These are phyloP conservation scores for Acer yangbiense DNA, from an alignment of 345 rosid species.

Conservation along the genomic window DNA sequence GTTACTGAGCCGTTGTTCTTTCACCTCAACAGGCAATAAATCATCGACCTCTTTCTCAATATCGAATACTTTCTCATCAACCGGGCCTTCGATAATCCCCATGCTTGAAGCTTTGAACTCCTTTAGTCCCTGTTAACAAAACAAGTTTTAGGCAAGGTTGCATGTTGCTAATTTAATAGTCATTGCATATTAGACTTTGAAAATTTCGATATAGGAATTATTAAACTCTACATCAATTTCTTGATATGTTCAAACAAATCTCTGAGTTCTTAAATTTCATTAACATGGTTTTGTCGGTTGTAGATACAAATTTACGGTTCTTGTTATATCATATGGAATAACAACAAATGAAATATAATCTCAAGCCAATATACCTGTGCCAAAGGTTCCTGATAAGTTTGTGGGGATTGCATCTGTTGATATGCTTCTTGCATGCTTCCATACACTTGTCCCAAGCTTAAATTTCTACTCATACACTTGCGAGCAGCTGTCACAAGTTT, in stretches of 20 bases:
- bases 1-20: slow-evolving; percentile 93
- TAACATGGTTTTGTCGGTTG: neutral
- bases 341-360: neutral
- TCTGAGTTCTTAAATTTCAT: neutral
- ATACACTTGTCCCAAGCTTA: slow-evolving; percentile 66
- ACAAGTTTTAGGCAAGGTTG: neutral
- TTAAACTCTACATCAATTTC: neutral
- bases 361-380: slow-evolving; percentile 43
- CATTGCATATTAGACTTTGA: neutral
- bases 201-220: neutral
- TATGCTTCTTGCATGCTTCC: slow-evolving; percentile 80
- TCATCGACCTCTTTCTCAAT: slow-evolving; percentile 86
- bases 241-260: neutral
- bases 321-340: slow-evolving; percentile 1
- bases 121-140: slow-evolving; percentile 54
- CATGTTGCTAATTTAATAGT: neutral
- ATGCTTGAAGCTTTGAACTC: slow-evolving; percentile 58
- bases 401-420: slow-evolving; percentile 72
- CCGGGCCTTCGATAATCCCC: slow-evolving; percentile 52
- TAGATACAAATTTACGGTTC: slow-evolving; percentile 1
- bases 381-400: slow-evolving; percentile 58
- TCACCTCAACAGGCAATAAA: slow-evolving; percentile 85
- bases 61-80: slow-evolving; percentile 69
- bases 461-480: slow-evolving; percentile 53
- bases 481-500: slow-evolving; percentile 65